These are phyloP conservation scores for Gentiana straminea DNA, from an alignment of 257 asterid species.

Conservation along the genomic window DNA sequence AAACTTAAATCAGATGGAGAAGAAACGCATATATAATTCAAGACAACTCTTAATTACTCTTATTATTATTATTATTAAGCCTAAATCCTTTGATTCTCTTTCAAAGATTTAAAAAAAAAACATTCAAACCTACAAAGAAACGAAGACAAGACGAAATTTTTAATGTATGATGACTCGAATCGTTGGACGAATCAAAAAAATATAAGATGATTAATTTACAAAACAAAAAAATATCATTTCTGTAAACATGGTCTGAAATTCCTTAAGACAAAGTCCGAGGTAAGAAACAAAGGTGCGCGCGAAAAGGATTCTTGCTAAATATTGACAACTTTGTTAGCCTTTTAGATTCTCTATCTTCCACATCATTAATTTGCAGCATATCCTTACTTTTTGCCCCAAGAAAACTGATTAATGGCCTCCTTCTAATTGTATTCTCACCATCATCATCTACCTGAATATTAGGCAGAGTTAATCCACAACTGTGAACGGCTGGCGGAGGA, in stretches of 20 bases:
- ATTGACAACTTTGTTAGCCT: slow-evolving; percentile 4
- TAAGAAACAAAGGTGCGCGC: slow-evolving; percentile 12
- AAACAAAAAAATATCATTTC: no score
- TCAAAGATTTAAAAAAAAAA: no score
- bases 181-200: no score
- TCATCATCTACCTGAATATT: not conserved
- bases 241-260: no score
- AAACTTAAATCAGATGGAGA: no score
- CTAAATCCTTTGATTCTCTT: no score
- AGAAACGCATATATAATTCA: no score
- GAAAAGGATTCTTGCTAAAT: slow-evolving; percentile 9
- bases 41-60: no score
- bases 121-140: no score
- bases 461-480: slow-evolving; percentile 11
- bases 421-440: not conserved
- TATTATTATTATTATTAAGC: no score
- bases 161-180: no score
- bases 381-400: slow-evolving; percentile 12
- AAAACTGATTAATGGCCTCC: slow-evolving; percentile 2
- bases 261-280: slow-evolving; percentile 3
- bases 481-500: slow-evolving; percentile 29
- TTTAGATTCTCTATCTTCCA: slow-evolving; percentile 1
- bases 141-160: no score
- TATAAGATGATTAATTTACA: not conserved
- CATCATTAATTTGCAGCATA: not conserved